Evolutionary conservation across 345 rosid genomes (phyloP).

Genomic region (Gossypium herbaceum): DNA sequence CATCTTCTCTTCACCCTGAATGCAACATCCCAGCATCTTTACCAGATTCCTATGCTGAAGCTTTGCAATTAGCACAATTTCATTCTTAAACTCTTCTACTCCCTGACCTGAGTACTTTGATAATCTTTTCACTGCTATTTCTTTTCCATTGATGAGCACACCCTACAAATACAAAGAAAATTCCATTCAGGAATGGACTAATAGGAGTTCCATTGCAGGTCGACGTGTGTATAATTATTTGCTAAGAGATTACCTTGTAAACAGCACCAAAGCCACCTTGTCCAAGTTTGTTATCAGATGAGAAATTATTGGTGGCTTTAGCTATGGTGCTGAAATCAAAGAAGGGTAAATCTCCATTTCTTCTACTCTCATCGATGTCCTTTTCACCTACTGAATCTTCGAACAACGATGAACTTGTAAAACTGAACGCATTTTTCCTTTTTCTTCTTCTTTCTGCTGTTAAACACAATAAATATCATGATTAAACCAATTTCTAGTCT

Average conservation of each 20-base stretch:
- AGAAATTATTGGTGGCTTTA: slow-evolving; percentile 52
- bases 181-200: not conserved
- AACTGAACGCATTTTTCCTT: slow-evolving; percentile 6
- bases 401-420: slow-evolving; percentile 24
- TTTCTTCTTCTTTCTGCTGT: slow-evolving; percentile 24
- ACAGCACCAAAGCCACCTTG: slow-evolving; percentile 74
- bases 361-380: slow-evolving; percentile 31
- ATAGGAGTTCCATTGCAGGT: not conserved
- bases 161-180: slow-evolving; percentile 30
- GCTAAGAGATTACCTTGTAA: slow-evolving; percentile 42
- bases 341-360: slow-evolving; percentile 39
- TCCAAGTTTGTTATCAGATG: slow-evolving; percentile 53
- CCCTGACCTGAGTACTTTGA: slow-evolving; percentile 53
- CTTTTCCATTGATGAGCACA: slow-evolving; percentile 31
- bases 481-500: not conserved
- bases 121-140: slow-evolving; percentile 51
- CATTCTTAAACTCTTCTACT: slow-evolving; percentile 44
- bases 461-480: not conserved
- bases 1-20: slow-evolving; percentile 49
- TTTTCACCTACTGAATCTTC: slow-evolving; percentile 27
- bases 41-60: slow-evolving; percentile 75
- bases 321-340: slow-evolving; percentile 44
- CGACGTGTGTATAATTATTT: not conserved
- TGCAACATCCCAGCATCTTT: slow-evolving; percentile 63
- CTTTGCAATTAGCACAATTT: slow-evolving; percentile 37